A percentile compares a stretch with the other conserved stretches of the same genome.
These are phyloP conservation scores for Termitomyces sp. DNA, from an alignment of 768 basidiomycete genomes.

Conservation along the genomic window DNA sequence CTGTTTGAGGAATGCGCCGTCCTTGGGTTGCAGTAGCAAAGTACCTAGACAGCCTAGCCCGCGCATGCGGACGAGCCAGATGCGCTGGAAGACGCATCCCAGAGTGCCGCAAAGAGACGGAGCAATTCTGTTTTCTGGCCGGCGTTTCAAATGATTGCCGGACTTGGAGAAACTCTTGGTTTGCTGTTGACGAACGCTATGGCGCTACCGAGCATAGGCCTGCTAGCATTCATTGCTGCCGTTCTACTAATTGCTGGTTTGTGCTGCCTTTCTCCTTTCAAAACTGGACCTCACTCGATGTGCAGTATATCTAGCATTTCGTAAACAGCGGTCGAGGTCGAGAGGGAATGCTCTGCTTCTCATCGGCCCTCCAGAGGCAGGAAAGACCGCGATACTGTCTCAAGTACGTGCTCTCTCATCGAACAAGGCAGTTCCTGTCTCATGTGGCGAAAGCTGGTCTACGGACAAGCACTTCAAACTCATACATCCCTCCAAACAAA, in stretches of 20 bases:
- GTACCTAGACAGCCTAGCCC: conserved; percentile 11
- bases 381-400: conserved; percentile 77
- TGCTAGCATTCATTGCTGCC: conserved; percentile 11
- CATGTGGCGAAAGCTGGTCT: conserved; percentile 52
- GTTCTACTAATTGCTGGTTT: conserved; percentile 5
- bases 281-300: neutral
- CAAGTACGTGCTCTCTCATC: conserved; percentile 39
- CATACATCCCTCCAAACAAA: conserved; percentile 80
- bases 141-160: neutral
- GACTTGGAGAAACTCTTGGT: neutral
- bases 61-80: conserved; percentile 9
- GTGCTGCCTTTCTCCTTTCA: neutral
- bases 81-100: conserved; percentile 16
- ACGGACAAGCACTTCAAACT: conserved; percentile 57
- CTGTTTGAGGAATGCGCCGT: conserved; percentile 63
- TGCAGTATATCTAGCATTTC: conserved; percentile 41
- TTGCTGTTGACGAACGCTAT: neutral
- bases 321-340: conserved; percentile 37
- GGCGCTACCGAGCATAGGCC: neutral
- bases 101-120: neutral
- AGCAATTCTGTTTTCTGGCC: neutral
- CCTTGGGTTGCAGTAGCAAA: conserved; percentile 23
- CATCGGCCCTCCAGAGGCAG: conserved; percentile 71
- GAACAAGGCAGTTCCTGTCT: neutral
- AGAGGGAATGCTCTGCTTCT: conserved; percentile 63